Evolutionary conservation across 2,329 filamentous ascomycete species (phyloP), one percentile per base, ranked within the genome.

Genomic region (Verticillium alfalfae): DNA sequence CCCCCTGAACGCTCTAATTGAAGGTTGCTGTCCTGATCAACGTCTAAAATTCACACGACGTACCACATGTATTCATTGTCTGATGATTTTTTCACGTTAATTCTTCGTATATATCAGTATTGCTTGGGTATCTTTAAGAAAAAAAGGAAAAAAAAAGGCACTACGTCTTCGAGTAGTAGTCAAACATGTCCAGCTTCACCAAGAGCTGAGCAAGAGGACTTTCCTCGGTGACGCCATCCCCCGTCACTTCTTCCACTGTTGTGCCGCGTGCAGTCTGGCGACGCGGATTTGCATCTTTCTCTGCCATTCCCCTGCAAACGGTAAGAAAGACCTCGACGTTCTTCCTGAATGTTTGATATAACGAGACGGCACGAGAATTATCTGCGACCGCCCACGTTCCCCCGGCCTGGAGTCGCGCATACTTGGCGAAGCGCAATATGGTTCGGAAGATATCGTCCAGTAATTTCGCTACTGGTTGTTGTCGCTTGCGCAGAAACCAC

Each of bases 381-480:
- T 66, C 66, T 26, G 67, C 63, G 34, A 72, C 62, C 65, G 67
- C 64, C 65, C 69, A 67, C 66, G 76, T 66, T 54, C 77, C 74
- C 13, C 77, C 65, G 16, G 73, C 73, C 65, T 76, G 76, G n/a
- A 76, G 67, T 66, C 79, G 75, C 18, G 76, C 72, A 41, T 74
- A 70, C 67, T 81, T 83, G n/a, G 88, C 86, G 70, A 95, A 95
- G 13, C 81, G 78, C 12, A 97, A 77, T n/a, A 96, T 83, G 0
- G 85, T 74, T 1, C 80, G 79, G 65, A 96, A 94, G 1, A 94
- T 90, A 18, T 90, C 88, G 64, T 96, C 90, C 0, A 97, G 76
- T 0, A 96, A 76, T 45, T 83, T 84, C 65, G 93, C 79, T 0
- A 93, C 85, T 1, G 91, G 88, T 62, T 86, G 81, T 71, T 96